These are phyloP conservation scores for Cocos nucifera DNA, from an alignment of 176 grass and related monocot species.

Conservation along the genomic window DNA sequence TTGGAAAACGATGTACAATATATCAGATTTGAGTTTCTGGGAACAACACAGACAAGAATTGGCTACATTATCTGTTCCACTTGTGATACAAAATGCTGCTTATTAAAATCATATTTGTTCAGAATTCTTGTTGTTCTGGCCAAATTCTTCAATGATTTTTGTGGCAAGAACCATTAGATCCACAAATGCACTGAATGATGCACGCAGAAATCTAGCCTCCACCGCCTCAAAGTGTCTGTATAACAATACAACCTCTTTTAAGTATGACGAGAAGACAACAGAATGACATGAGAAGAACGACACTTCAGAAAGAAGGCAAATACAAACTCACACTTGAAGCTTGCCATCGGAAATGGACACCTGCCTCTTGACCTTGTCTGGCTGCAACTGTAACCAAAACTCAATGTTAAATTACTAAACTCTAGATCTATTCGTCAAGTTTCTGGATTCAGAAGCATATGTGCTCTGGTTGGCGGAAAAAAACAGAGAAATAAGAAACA, in stretches of 20 bases:
- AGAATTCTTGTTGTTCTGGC: background rate
- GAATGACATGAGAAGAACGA: background rate
- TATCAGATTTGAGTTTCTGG: no score
- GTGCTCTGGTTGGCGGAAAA: no score
- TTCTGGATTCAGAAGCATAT: no score
- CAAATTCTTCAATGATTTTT: slow-evolving; percentile 70
- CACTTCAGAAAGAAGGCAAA: background rate
- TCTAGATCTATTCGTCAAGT: no score
- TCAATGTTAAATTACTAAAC: no score
- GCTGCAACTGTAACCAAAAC: slow-evolving; percentile 62
- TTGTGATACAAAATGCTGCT: no score
- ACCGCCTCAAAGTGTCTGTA: slow-evolving; percentile 67
- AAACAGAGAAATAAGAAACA: background rate
- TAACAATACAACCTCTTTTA: no score
- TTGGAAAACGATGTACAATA: no score
- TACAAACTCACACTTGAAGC: slow-evolving; percentile 55
- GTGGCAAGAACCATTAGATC: slow-evolving; percentile 69
- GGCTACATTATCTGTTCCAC: no score
- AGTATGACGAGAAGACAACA: background rate
- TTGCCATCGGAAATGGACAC: slow-evolving; percentile 58
- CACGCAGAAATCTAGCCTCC: slow-evolving; percentile 70
- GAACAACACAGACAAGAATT: no score
- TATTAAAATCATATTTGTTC: no score
- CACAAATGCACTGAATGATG: slow-evolving; percentile 68
- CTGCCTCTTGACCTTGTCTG: slow-evolving; percentile 73